Base-by-base conservation (phyloP, 345 rosid genomes). In the Citrus medica region DNA sequence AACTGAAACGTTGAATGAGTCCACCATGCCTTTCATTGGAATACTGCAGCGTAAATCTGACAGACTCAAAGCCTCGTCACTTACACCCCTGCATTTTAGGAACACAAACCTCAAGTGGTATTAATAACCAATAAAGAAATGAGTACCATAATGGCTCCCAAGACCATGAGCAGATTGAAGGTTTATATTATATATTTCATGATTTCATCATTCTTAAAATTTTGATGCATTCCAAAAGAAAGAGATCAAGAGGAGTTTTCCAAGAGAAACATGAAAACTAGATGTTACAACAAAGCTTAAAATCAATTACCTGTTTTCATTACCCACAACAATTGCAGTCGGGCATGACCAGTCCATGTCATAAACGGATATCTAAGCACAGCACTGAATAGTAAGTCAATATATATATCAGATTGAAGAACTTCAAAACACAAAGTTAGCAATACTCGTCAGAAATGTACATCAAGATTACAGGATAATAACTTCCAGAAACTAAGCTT, bases 1-100 rank as follows among this genome's bases (percentile, higher is more conserved):
- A 78, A 95, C 98, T 33, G 99, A 95, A 72, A 93, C 98, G 84
- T 95, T 95, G 81, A 95, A 93, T 40, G 99, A 93, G 85, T 95
- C 98, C 58, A 93, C 98, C 99, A 95, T 93, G 82, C 99, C 99
- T 22, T 92, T 93, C 98, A 95, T 93, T 7, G 96, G 98, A 80
- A 93, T 92, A 81, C 97, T 91, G 80, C 98, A 95, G 77, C 80
- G 87, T 78, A 95, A 74, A 88, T 95, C 96, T 24, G 98, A 93
- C 77, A 93, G 81, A 79, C 82, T 81, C 81, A 92, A 81, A 32
- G 99, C 98, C 84, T 89, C 93, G 4, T 90, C 88, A 77, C 96
- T 95, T 86, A 93, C 88, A 25, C 99, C 99, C 81, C 99, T 93
- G 84, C 81, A 83, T 46, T 85, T 30, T 61, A 81, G 28, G 13